Evolutionary conservation across 2,329 filamentous ascomycete genomes (phyloP).

Genomic region (Taxawa tesnikishii): DNA sequence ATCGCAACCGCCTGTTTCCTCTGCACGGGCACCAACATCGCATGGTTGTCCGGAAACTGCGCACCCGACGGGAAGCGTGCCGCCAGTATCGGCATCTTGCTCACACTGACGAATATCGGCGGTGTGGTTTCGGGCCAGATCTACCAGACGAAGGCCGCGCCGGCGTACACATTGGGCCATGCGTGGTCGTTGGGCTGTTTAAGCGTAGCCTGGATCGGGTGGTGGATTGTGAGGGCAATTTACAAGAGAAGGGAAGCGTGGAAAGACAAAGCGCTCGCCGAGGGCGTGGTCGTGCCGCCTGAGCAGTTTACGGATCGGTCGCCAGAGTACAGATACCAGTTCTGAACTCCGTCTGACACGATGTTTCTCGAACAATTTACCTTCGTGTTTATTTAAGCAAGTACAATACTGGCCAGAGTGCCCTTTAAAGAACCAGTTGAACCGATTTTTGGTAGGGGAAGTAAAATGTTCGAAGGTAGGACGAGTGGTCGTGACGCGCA

Average conservation of each 20-base stretch:
- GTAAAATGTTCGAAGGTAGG: too few species aligned
- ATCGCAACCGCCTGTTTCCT: slow-evolving; percentile 21
- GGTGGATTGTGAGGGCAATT: background rate
- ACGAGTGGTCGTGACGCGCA: too few species aligned
- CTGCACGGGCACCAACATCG: slow-evolving; percentile 21
- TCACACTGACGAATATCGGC: slow-evolving; percentile 21
- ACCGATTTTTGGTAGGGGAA: too few species aligned
- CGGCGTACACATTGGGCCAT: slow-evolving; percentile 10
- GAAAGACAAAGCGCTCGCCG: slow-evolving; percentile 18
- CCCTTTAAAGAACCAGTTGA: too few species aligned
- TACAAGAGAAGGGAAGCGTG: slow-evolving; percentile 3
- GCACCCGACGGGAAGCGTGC: slow-evolving; percentile 21
- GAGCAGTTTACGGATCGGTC: slow-evolving; percentile 18
- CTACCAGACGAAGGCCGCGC: slow-evolving; percentile 17
- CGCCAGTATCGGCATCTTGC: slow-evolving; percentile 18
- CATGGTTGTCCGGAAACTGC: slow-evolving; percentile 20
- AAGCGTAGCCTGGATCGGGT: background rate
- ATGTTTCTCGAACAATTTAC: too few species aligned
- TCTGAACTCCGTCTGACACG: too few species aligned
- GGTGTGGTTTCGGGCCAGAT: slow-evolving; percentile 22
- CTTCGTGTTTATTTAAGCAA: too few species aligned
- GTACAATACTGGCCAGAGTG: too few species aligned
- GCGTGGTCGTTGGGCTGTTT: background rate
- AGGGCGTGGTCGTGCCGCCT: slow-evolving; percentile 11
- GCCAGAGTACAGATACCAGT: slow-evolving; percentile 18